Base-by-base conservation (phyloP, 805 yeast species). In the Barnettozyma botsteinii region DNA sequence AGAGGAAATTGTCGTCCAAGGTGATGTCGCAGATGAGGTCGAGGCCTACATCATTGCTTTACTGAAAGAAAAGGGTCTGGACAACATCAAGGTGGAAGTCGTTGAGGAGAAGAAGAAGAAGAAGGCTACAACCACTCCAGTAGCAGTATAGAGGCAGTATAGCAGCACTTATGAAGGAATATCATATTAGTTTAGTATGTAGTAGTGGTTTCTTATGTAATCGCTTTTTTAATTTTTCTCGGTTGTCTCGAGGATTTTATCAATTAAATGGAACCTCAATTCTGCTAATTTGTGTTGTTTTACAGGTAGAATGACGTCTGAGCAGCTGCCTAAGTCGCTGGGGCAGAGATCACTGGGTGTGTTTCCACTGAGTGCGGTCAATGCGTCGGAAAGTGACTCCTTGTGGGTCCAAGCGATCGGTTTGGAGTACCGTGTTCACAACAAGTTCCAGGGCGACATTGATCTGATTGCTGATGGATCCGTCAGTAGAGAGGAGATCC, bases 1-100 rank as follows among this genome's bases (percentile, higher is more conserved):
- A 60, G 96, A 91, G 47, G 98, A 89, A 57, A 77, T 89, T 41
- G 75, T 86, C 43, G 82, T 89, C 44, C 97, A 89, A 66, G 98
- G 98, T 54, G 98, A 91, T 62, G 93, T 89, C 32, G 83, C 88
- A 42, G 96, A 88, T 49, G 95, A 83, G 54, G 93, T 88, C 22
- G 94, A 85, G 57, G 83, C 67, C 6, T 84, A 83, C 52, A 75
- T 89, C 46, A 75, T 71, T 36, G 75, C 73, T 33, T 64, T 87
- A 50, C 69, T 89, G 51, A 78, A 80, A 50, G 93, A 86, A 52
- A 83, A 86, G 64, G 96, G 95, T 0, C 65, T 91, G 49, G 71
- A 77, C 36, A 86, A 83, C 45, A 84, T 89, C 46, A 87, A 87
- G 64, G 91, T 89, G n/a, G 96, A 88, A 62, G 84, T 79, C 52